A percentile compares a stretch with the other conserved stretches of the same genome.
Conservation (phyloP, 2,329 filamentous ascomycete genomes). For the Colletotrichum falcatum region DNA sequence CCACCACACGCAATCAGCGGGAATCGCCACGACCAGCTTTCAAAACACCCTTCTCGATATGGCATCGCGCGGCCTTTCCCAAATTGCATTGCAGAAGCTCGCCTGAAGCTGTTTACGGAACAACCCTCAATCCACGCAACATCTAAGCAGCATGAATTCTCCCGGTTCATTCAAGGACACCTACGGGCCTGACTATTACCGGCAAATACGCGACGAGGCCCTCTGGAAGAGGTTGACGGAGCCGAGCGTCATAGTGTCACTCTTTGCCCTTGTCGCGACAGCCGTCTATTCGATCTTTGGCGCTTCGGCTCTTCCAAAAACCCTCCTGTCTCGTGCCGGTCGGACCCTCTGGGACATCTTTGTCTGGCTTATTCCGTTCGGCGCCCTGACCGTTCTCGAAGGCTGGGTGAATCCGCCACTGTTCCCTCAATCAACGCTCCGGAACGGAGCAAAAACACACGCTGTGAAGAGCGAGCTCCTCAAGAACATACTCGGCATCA, state of each 20-base stretch:
- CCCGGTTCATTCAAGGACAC: conserved; percentile 28
- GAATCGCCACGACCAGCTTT: conserved; percentile 28
- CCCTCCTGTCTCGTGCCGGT: conserved; percentile 45
- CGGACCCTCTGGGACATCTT: conserved; percentile 71
- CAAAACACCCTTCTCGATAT: conserved; percentile 28
- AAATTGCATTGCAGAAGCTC: conserved; percentile 28
- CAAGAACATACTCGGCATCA: conserved; percentile 71
- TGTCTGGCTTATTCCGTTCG: conserved; percentile 67
- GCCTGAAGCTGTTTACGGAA: conserved; percentile 31
- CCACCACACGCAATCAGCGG: conserved; percentile 32
- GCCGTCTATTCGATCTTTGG: conserved; percentile 52
- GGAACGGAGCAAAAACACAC: conserved; percentile 56
- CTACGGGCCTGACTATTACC: conserved; percentile 39
- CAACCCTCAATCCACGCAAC: not conserved
- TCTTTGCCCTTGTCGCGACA: conserved; percentile 49
- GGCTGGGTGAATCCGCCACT: conserved; percentile 63
- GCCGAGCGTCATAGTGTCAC: conserved; percentile 52
- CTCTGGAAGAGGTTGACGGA: conserved; percentile 50
- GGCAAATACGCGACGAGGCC: conserved; percentile 27
- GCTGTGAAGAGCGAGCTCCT: conserved; percentile 74
- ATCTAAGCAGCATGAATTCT: conserved; percentile 39
- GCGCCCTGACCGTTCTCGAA: conserved; percentile 68
- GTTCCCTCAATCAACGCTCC: conserved; percentile 54
- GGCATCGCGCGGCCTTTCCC: conserved; percentile 27
- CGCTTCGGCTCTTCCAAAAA: conserved; percentile 49